These are phyloP conservation scores for Gloeophyllum trabeum DNA, from an alignment of 768 basidiomycete species.

Conservation along the genomic window DNA sequence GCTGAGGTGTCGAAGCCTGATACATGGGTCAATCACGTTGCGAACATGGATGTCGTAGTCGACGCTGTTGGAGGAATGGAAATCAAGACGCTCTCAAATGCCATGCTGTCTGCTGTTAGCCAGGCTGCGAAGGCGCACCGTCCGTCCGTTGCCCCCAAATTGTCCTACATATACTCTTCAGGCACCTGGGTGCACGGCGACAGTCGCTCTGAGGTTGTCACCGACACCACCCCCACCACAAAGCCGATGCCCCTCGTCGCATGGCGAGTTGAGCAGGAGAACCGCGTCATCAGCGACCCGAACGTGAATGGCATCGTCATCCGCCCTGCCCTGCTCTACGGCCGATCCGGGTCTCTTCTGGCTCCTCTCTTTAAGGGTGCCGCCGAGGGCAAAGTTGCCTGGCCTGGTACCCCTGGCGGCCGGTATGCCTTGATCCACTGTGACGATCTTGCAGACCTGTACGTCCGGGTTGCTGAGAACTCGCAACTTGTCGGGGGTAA, in stretches of 20 bases:
- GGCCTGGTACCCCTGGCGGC: slow-evolving; percentile 15
- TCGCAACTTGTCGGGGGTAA: slow-evolving; percentile 18
- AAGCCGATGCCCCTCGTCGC: slow-evolving; percentile 8
- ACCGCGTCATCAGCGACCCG: slow-evolving; percentile 5
- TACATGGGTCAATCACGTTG: slow-evolving; percentile 16
- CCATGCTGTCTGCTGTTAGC: slow-evolving; percentile 14
- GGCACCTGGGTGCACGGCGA: slow-evolving; percentile 20
- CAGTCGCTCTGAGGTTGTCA: slow-evolving; percentile 7
- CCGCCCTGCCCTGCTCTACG: slow-evolving; percentile 19
- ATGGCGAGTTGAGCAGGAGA: slow-evolving; percentile 13
- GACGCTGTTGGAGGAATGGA: slow-evolving; percentile 17
- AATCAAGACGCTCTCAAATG: slow-evolving; percentile 10
- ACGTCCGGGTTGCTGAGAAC: slow-evolving; percentile 20
- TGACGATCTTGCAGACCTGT: slow-evolving; percentile 24
- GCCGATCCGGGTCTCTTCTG: slow-evolving; percentile 14
- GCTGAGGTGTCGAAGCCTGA: slow-evolving; percentile 14
- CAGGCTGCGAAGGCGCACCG: slow-evolving; percentile 13
- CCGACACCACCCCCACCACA: slow-evolving; percentile 12
- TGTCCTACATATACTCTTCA: slow-evolving; percentile 21
- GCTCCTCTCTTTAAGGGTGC: slow-evolving; percentile 15
- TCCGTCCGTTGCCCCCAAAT: slow-evolving; percentile 15
- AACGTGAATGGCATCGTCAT: slow-evolving; percentile 22
- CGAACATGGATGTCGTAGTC: slow-evolving; percentile 23
- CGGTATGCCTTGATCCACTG: slow-evolving; percentile 18
- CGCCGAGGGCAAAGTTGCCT: slow-evolving; percentile 11